A percentile compares a stretch with the other conserved stretches of the same genome.
phyloP scores from a whole-genome alignment of 352 stramenopile genomes.

The Peronosclerospora sorghi region DNA sequence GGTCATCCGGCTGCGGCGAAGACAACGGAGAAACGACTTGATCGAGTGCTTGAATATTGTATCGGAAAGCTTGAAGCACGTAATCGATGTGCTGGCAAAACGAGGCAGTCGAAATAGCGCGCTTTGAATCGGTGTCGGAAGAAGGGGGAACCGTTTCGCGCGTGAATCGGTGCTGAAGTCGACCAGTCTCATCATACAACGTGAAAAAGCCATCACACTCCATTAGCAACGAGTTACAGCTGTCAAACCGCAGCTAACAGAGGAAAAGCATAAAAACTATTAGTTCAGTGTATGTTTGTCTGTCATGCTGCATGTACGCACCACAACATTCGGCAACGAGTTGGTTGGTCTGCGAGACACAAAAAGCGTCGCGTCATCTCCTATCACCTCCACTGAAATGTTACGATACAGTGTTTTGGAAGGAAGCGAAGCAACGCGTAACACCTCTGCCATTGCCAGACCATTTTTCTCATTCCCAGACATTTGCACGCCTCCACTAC shows the following conservation, averaged over 20 bases:
- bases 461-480: neutral
- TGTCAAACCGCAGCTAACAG: constrained; percentile 10
- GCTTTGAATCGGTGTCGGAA: constrained; percentile 10
- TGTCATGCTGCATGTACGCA: constrained; percentile 1
- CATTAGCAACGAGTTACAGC: constrained; percentile 10
- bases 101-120: constrained; percentile 6
- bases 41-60: neutral
- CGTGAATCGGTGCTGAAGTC: constrained; percentile 42
- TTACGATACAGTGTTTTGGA: constrained; percentile 28
- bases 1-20: constrained; percentile 1
- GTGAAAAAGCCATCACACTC: constrained; percentile 36
- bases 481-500: constrained; percentile 2
- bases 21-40: neutral
- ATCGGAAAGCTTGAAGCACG: constrained; percentile 19
- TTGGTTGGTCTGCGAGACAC: constrained; percentile 14
- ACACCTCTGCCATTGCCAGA: constrained; percentile 26
- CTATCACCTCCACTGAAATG: constrained; percentile 25
- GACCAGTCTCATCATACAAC: constrained; percentile 24
- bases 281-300: neutral
- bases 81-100: constrained; percentile 27
- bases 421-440: constrained; percentile 29
- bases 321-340: constrained; percentile 17
- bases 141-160: constrained; percentile 42
- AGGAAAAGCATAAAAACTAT: neutral
- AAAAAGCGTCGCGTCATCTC: constrained; percentile 22